A percentile compares a stretch with the other conserved stretches of the same genome.
phyloP scores from a whole-genome alignment of 2,329 filamentous ascomycete genomes.

The Xylaria sp. region DNA sequence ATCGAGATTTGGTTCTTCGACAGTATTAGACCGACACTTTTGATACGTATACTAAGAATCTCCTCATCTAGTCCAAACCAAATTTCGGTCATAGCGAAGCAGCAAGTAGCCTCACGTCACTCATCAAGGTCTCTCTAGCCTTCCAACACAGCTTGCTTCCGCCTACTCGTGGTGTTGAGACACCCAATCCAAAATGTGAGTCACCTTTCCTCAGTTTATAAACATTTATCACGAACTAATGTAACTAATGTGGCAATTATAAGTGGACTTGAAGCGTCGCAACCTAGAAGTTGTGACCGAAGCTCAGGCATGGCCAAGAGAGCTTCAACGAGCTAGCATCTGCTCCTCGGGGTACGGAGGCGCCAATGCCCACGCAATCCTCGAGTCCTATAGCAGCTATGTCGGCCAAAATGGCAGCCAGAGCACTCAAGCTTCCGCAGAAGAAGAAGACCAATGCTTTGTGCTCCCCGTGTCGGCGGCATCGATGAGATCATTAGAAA shows the following conservation, averaged over 20 bases:
- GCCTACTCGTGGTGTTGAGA: constrained; percentile 4
- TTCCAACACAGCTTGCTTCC: neutral
- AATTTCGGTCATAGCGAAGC: constrained; percentile 28
- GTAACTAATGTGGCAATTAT: neutral
- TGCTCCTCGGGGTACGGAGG: constrained; percentile 18
- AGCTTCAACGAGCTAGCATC: constrained; percentile 8
- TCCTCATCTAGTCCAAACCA: constrained; percentile 11
- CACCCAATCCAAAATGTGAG: constrained; percentile 15
- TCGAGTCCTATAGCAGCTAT: constrained; percentile 1
- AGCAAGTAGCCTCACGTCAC: constrained; percentile 1
- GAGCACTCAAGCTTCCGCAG: neutral
- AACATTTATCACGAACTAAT: neutral
- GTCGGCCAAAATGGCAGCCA: neutral
- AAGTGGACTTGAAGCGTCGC: neutral
- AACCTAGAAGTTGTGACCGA: constrained; percentile 5
- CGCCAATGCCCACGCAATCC: constrained; percentile 21
- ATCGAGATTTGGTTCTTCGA: neutral
- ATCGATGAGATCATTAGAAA: neutral
- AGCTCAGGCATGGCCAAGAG: neutral
- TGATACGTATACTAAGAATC: neutral
- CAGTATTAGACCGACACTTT: neutral
- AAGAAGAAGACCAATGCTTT: neutral
- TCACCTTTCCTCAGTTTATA: neutral
- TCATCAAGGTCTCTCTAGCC: constrained; percentile 11
- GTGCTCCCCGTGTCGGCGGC: neutral